Evolutionary conservation across 257 asterid species (phyloP).

Genomic region (Fraxinus pennsylvanica): DNA sequence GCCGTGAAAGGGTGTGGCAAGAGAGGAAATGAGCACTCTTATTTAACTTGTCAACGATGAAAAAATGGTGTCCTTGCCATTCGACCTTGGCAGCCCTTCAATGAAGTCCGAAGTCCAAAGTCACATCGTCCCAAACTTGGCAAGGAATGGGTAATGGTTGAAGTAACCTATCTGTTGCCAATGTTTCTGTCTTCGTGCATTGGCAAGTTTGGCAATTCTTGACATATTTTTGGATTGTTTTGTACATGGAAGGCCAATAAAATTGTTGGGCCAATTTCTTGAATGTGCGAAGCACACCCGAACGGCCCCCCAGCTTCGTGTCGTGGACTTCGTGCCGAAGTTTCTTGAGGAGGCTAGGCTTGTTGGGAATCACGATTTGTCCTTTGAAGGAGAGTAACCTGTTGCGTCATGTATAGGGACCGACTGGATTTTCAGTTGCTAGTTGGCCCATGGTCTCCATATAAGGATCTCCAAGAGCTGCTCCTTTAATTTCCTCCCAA

Average conservation of each 20-base stretch:
- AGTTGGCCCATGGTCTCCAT: too few species aligned
- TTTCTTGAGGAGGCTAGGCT: too few species aligned
- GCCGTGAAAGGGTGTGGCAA: not conserved
- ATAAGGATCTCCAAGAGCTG: not conserved
- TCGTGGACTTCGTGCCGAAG: not conserved
- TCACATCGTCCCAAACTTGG: not conserved
- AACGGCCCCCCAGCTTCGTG: not conserved
- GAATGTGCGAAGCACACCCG: not conserved
- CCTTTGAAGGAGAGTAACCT: not conserved
- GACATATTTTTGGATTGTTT: not conserved
- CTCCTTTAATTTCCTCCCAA: not conserved
- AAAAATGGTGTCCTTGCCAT: not conserved
- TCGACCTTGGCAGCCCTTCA: not conserved
- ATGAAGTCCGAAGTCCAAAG: constrained; percentile 18
- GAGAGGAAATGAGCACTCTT: constrained; percentile 4
- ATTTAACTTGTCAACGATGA: not conserved
- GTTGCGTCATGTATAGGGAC: not conserved
- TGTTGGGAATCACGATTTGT: not conserved
- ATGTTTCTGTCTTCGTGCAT: not conserved
- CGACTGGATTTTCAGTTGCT: not conserved
- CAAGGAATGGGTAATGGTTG: constrained; percentile 8
- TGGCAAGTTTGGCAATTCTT: not conserved
- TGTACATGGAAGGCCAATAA: not conserved
- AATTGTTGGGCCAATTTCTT: not conserved
- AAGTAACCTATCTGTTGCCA: not conserved